Evolutionary conservation across 768 basidiomycete species (phyloP).

Genomic region (Boletus vermiculosoides): DNA sequence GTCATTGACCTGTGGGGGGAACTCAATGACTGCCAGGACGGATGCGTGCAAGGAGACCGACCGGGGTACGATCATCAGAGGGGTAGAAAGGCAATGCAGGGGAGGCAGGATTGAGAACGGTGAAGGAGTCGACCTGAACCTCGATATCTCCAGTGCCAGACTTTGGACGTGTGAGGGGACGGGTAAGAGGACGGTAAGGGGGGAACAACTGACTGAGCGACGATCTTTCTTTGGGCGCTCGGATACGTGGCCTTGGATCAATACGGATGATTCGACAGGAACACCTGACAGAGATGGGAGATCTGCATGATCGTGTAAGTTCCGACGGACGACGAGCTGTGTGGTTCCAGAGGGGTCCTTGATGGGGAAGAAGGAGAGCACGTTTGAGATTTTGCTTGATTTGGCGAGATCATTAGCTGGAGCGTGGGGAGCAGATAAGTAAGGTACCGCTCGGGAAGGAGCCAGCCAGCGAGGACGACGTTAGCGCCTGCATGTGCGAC

Average conservation of each 20-base stretch:
- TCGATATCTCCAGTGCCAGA: conserved; percentile 74
- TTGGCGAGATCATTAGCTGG: conserved; percentile 35
- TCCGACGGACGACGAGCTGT: conserved; percentile 70
- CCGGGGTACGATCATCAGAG: conserved; percentile 71
- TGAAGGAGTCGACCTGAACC: conserved; percentile 66
- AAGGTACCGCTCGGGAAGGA: conserved; percentile 77
- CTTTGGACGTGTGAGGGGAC: conserved; percentile 33
- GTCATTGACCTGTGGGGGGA: conserved; percentile 65
- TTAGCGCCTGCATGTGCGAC: conserved; percentile 47
- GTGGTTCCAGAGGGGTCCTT: conserved; percentile 74
- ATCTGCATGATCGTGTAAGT: conserved; percentile 21
- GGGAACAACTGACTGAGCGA: conserved; percentile 49
- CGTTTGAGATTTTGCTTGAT: conserved; percentile 63
- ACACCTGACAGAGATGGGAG: conserved; percentile 53
- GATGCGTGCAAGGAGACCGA: conserved; percentile 37
- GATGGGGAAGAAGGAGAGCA: conserved; percentile 82
- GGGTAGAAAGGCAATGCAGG: conserved; percentile 79
- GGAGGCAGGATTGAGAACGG: conserved; percentile 77
- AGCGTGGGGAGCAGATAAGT: conserved; percentile 27
- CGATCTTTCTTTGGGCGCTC: conserved; percentile 60
- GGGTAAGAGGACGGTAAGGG: not conserved
- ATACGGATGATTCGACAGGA: conserved; percentile 76
- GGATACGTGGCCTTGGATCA: conserved; percentile 72
- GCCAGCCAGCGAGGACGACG: conserved; percentile 80
- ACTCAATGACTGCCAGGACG: not conserved